These are phyloP conservation scores for Eragrostis tef DNA, from an alignment of 202 grass and related monocot genomes.

Conservation along the genomic window DNA sequence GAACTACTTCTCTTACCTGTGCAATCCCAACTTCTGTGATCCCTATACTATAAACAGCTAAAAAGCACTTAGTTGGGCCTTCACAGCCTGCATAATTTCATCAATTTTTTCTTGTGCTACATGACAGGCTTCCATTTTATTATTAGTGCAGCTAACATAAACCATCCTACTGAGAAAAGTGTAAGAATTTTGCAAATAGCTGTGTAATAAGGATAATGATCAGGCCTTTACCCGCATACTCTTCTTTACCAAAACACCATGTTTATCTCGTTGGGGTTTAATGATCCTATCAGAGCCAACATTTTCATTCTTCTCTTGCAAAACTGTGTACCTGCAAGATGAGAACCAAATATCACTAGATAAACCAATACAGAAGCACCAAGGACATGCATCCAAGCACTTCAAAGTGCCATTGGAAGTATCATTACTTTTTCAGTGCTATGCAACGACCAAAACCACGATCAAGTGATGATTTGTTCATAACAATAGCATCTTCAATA, in stretches of 20 bases:
- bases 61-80: too few species aligned
- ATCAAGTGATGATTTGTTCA: constrained; percentile 99
- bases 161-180: too few species aligned
- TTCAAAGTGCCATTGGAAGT: background rate
- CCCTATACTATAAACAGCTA: too few species aligned
- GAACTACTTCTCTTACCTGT: too few species aligned
- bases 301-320: constrained; percentile 59
- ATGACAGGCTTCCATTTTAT: too few species aligned
- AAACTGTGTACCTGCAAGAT: constrained; percentile 69
- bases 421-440: constrained; percentile 92
- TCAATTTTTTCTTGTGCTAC: too few species aligned
- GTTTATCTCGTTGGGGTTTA: constrained; percentile 67
- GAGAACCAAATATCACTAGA: constrained; percentile 42
- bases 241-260: constrained; percentile 57
- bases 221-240: constrained; percentile 69
- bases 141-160: too few species aligned
- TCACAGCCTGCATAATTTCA: too few species aligned
- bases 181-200: background rate
- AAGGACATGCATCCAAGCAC: background rate
- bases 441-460: constrained; percentile 96
- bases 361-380: background rate
- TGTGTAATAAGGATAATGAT: constrained; percentile 25
- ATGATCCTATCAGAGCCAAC: constrained; percentile 66
- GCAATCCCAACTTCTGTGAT: too few species aligned
- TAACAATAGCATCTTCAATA: constrained; percentile 99